These are phyloP conservation scores for Dentipellis fragilis DNA, from an alignment of 768 basidiomycete genomes.

Conservation along the genomic window DNA sequence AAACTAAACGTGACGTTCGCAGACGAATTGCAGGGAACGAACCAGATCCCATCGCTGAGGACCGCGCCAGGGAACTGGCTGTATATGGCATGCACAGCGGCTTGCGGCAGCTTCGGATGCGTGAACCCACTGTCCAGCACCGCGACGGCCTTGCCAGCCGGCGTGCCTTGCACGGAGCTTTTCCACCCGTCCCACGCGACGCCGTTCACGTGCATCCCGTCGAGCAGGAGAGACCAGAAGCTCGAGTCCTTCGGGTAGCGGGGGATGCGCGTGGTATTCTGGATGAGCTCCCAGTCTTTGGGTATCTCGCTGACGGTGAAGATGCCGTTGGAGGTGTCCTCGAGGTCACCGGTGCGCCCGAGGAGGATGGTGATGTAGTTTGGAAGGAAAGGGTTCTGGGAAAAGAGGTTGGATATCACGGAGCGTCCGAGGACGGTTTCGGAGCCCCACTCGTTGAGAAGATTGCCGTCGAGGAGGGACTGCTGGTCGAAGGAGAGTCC, in stretches of 20 bases:
- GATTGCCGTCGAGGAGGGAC: background rate
- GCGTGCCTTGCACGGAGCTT: conserved; percentile 10
- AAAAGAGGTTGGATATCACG: conserved; percentile 3
- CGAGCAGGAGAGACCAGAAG: background rate
- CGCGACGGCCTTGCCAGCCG: background rate
- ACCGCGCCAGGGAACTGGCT: background rate
- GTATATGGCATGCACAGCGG: background rate
- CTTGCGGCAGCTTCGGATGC: background rate
- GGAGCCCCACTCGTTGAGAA: background rate
- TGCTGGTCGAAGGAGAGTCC: background rate
- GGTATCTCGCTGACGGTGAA: conserved; percentile 11
- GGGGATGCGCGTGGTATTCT: background rate
- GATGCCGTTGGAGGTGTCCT: background rate
- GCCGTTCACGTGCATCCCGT: background rate
- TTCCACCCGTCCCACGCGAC: background rate
- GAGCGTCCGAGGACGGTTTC: conserved; percentile 7
- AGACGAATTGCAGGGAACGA: background rate
- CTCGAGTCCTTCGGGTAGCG: background rate
- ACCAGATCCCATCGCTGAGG: background rate
- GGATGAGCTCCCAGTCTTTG: conserved; percentile 12
- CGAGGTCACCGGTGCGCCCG: background rate
- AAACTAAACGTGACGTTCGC: background rate
- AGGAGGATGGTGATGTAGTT: background rate
- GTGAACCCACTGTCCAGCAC: background rate
- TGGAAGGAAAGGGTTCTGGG: background rate